Evolutionary conservation across 2,329 filamentous ascomycete species (phyloP), one percentile per base, ranked within the genome.

Genomic region (Aspergillus novofumigatus): DNA sequence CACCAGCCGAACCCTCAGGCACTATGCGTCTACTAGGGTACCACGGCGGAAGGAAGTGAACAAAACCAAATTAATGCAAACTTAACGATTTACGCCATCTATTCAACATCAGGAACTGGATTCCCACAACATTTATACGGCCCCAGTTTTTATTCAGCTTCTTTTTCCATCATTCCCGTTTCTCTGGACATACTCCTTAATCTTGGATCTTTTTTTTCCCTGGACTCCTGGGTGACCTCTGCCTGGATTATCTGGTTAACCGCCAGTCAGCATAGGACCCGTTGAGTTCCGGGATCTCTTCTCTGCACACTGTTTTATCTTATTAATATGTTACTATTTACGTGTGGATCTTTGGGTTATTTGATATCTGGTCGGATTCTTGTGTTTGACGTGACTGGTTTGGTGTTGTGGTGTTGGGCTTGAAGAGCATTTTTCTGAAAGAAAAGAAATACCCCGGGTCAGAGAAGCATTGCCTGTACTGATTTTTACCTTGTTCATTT

Each of bases 21-120:
- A 52, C 67, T 72, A 45, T 59, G 66, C 51, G 68, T 68, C 41
- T 73, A 61, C 57, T 72, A 60, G 67, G 60, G 32, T 20, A 23
- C 17, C 25, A 14, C 2, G n/a, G 23, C 4, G 35, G 28, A 55
- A 49, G 53, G 56, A 53, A 47, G 50, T 14, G 20, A 25, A 51
- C 49, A 56, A 53, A 55, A 32, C 35, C 26, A 10, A 45, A 53
- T 56, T 62, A 50, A 66, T 63, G 61, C 63, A 57, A 49, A 49
- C 59, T 61, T 53, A 62, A 64, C 49, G 62, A 65, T 56, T 59
- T 55, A 55, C 21, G 44, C 23, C 44, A 47, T 10, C 10, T 23
- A 47, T 23, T 47, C 44, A 8, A 26, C 44, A 47, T 26, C 20
- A 47, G 44, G 44, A 47, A 47, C 44, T 47, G 44, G 44, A 47